phyloP scores from a whole-genome alignment of 352 stramenopile genomes.

The Blastocystis sp. region DNA sequence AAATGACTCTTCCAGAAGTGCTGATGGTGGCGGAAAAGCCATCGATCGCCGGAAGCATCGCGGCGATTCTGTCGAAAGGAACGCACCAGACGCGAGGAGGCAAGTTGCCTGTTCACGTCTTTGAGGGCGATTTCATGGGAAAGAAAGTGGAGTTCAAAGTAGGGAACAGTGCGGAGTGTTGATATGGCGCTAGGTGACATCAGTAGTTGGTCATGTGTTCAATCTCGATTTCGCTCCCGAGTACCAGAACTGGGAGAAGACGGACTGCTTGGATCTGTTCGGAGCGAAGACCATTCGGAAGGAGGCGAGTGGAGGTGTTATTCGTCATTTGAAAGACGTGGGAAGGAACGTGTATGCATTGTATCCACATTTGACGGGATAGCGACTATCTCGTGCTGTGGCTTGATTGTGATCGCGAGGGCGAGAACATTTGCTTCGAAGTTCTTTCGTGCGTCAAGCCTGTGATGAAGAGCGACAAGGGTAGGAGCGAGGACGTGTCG shows the following conservation, averaged over 20 bases:
- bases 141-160: constrained; percentile 61
- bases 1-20: constrained; percentile 59
- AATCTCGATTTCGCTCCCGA: constrained; percentile 66
- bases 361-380: constrained; percentile 57
- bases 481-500: background rate
- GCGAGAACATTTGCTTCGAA: constrained; percentile 81
- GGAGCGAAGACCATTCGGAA: constrained; percentile 63
- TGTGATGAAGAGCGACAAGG: constrained; percentile 64
- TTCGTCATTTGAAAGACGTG: constrained; percentile 56
- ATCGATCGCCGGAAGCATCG: constrained; percentile 66
- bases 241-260: constrained; percentile 66
- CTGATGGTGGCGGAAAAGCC: constrained; percentile 71
- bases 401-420: constrained; percentile 80
- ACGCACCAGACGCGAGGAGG: constrained; percentile 58
- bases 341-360: constrained; percentile 60
- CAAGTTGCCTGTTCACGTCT: constrained; percentile 66
- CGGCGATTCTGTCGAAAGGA: constrained; percentile 61
- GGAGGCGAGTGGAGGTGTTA: constrained; percentile 52
- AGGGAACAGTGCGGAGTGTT: background rate
- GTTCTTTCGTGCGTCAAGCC: constrained; percentile 69
- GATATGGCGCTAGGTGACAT: constrained; percentile 64
- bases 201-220: constrained; percentile 68
- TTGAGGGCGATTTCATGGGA: constrained; percentile 61
- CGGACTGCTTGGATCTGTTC: constrained; percentile 65
- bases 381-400: constrained; percentile 72